Percentiles rank a stretch among this genome's conserved stretches.
Evolutionary conservation across 2,329 filamentous ascomycete genomes (phyloP).

Genomic region (Aspergillus costaricaensis): DNA sequence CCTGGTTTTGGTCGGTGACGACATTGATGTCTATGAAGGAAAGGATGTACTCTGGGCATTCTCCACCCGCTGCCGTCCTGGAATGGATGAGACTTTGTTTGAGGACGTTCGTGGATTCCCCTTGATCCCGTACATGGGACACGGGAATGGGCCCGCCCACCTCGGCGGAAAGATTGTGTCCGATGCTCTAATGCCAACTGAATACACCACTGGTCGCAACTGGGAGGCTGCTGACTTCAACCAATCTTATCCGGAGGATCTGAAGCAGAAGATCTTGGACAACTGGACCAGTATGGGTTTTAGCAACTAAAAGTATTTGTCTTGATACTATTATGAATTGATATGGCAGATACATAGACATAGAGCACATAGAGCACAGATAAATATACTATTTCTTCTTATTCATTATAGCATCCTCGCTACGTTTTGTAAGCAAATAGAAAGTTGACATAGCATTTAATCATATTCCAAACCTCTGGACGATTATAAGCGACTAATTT

Average conservation of each 20-base stretch:
- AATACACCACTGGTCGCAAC: conserved; percentile 43
- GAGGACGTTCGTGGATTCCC: conserved; percentile 50
- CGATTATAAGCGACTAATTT: too few relatives aligned
- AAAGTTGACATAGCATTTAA: too few relatives aligned
- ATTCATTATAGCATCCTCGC: too few relatives aligned
- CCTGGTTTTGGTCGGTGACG: conserved; percentile 51
- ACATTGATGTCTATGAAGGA: conserved; percentile 51
- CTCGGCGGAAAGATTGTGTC: conserved; percentile 52
- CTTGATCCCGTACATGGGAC: conserved; percentile 51
- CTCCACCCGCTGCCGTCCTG: conserved; percentile 50
- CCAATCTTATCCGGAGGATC: conserved; percentile 40
- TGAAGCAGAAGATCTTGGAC: conserved; percentile 43
- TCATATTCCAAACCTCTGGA: too few relatives aligned
- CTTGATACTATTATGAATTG: too few relatives aligned
- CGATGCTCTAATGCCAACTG: conserved; percentile 46
- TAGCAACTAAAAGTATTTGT: not conserved
- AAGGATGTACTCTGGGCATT: conserved; percentile 55
- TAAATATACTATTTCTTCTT: too few relatives aligned
- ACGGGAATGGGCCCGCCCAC: conserved; percentile 37
- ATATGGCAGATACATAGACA: too few relatives aligned
- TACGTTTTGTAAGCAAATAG: too few relatives aligned
- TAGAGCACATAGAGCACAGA: too few relatives aligned
- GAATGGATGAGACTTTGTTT: conserved; percentile 48
- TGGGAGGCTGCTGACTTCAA: conserved; percentile 39
- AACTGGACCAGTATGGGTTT: conserved; percentile 41